Base-by-base conservation (phyloP, 352 stramenopile genomes). In the Thalassiosira exigua region DNA sequence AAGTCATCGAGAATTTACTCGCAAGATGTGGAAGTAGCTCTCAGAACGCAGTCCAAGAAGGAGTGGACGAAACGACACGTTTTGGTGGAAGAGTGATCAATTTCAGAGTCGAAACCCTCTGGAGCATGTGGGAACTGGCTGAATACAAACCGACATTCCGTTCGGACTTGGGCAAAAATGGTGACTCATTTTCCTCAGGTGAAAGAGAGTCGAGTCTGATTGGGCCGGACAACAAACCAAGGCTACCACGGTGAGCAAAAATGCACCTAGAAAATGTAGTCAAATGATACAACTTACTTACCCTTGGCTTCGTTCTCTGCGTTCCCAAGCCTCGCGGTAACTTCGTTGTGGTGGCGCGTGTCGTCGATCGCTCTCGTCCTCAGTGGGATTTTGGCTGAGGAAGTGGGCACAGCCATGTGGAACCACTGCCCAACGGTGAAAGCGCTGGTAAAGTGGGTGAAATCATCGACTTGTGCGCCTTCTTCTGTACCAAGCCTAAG, bases 1-100 rank as follows among this genome's bases (percentile, higher is more conserved):
- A 62, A 1, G 9, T 92, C 19, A 74, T 92, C 32, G 87, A 92
- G 46, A 78, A 89, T 82, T 41, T 91, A 1, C 67, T 92, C 33
- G 26, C 83, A 48, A 56, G 69, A 41, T 92, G 86, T 48, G 82
- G 62, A 5, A 75, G 36, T 48, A 48, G 58, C 24, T 42, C 24
- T 24, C n/a, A n/a, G n/a, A n/a, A n/a, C n/a, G n/a, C n/a, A n/a
- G n/a, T n/a, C n/a, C n/a, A n/a, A n/a, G 58, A 57, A 62, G 68
- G 26, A 30, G n/a, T n/a, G n/a, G n/a, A n/a, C n/a, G n/a, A n/a
- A n/a, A n/a, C n/a, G n/a, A n/a, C n/a, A n/a, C n/a, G n/a, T n/a
- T n/a, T n/a, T n/a, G n/a, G n/a, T n/a, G n/a, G n/a, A n/a, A n/a
- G n/a, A n/a, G 48, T 51, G 22, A 53, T 89, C n/a, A 24, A 33